These are phyloP conservation scores for Tricholoma saponaceum DNA, from an alignment of 768 basidiomycete species.

Conservation along the genomic window DNA sequence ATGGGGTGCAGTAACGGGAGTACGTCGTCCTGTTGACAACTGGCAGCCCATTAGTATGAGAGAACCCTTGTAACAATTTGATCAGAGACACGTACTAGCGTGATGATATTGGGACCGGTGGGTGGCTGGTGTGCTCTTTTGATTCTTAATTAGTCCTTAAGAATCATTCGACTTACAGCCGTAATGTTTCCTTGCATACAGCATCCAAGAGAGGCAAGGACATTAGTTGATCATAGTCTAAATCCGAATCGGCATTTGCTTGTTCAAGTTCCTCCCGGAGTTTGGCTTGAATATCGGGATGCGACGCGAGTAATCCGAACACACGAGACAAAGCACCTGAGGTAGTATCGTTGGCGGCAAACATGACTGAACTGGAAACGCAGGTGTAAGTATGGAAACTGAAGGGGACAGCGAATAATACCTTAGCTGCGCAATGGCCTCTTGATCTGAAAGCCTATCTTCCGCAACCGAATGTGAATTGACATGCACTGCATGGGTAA, in stretches of 20 bases:
- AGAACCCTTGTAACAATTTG: neutral
- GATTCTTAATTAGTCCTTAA: neutral
- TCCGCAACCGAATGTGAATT: neutral
- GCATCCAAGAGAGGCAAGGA: neutral
- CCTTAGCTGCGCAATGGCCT: neutral
- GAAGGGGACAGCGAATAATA: neutral
- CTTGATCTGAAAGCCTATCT: neutral
- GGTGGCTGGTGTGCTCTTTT: neutral
- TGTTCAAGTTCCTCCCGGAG: neutral
- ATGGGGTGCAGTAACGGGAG: neutral
- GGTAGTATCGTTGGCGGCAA: neutral
- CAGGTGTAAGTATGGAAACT: neutral
- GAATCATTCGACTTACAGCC: neutral
- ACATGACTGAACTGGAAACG: neutral
- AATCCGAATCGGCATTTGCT: neutral
- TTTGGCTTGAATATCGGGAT: neutral
- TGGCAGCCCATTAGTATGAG: no score
- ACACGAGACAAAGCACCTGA: neutral
- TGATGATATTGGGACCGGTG: neutral
- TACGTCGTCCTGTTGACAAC: neutral
- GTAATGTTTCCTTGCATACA: neutral
- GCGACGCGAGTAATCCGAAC: neutral
- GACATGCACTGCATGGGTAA: neutral
- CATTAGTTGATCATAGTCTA: neutral
- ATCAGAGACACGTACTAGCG: neutral